A percentile compares a stretch with the other conserved stretches of the same genome.
phyloP scores from a whole-genome alignment of 2,329 filamentous ascomycete genomes.

The Sclerotiophoma versabilis region DNA sequence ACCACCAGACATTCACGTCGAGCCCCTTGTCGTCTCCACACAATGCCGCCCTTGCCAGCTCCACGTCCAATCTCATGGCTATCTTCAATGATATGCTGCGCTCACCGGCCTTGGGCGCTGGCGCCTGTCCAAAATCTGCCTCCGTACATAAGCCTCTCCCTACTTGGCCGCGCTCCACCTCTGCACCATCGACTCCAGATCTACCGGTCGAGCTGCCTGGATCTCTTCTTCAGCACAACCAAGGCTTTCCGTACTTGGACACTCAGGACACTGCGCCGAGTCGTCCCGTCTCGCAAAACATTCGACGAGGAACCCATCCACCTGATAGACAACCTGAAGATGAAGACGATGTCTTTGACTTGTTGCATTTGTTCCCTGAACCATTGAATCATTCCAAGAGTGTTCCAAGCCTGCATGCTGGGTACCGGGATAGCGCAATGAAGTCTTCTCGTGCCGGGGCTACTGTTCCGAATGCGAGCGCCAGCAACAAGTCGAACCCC shows the following conservation, averaged over 20 bases:
- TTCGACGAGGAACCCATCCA: conserved; percentile 19
- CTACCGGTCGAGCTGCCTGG: conserved; percentile 41
- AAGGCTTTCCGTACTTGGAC: conserved; percentile 38
- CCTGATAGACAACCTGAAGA: conserved; percentile 13
- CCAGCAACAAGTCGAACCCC: conserved; percentile 25
- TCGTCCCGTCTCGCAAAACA: conserved; percentile 20
- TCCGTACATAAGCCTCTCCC: conserved; percentile 46
- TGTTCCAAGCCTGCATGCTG: conserved; percentile 19
- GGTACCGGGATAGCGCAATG: conserved; percentile 29
- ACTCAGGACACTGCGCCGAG: conserved; percentile 16
- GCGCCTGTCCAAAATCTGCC: conserved; percentile 36
- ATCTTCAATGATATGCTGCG: conserved; percentile 54
- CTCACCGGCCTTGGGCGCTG: conserved; percentile 47
- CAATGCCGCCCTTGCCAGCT: conserved; percentile 37
- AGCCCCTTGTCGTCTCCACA: conserved; percentile 39
- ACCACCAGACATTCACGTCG: conserved; percentile 28
- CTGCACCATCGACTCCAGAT: conserved; percentile 50
- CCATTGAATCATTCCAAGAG: conserved; percentile 26
- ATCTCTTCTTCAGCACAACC: conserved; percentile 42
- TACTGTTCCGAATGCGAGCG: conserved; percentile 27
- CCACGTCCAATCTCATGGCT: conserved; percentile 48
- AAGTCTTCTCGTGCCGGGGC: conserved; percentile 36
- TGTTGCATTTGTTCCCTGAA: conserved; percentile 21
- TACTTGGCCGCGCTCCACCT: conserved; percentile 50
- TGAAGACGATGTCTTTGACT: conserved; percentile 9